Percentiles rank a stretch among this genome's conserved stretches.
phyloP scores from a whole-genome alignment of 2,329 filamentous ascomycete species.

The Monascus ruber region DNA sequence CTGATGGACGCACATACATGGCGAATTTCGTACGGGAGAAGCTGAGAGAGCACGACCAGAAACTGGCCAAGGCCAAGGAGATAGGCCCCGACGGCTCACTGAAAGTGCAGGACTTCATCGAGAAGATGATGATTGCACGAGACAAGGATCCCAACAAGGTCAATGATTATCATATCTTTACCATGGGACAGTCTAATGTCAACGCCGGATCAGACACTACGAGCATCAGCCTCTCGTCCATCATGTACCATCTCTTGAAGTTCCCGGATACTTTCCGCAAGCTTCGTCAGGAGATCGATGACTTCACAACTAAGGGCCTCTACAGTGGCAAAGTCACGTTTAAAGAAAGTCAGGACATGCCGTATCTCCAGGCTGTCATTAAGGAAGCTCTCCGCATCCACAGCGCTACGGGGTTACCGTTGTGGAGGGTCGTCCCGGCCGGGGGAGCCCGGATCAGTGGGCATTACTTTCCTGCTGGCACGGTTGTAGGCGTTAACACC shows the following conservation, averaged over 20 bases:
- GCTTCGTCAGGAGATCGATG: constrained; percentile 23
- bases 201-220: constrained; percentile 37
- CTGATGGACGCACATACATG: constrained; percentile 21
- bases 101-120: constrained; percentile 28
- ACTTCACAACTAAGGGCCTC: constrained; percentile 2
- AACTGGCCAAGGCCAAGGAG: neutral
- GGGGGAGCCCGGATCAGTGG: constrained; percentile 34
- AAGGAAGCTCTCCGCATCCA: constrained; percentile 44
- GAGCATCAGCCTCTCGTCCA: constrained; percentile 34
- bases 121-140: constrained; percentile 32
- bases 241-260: constrained; percentile 36
- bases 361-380: constrained; percentile 44
- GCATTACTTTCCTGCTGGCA: constrained; percentile 32
- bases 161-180: constrained; percentile 28
- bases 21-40: constrained; percentile 21
- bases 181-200: constrained; percentile 25
- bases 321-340: constrained; percentile 22
- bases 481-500: constrained; percentile 33
- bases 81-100: neutral
- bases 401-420: constrained; percentile 37
- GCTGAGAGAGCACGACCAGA: constrained; percentile 16
- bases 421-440: constrained; percentile 39
- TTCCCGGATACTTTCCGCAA: constrained; percentile 15
- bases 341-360: constrained; percentile 32
- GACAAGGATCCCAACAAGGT: constrained; percentile 31